These are phyloP conservation scores for Lachancea dasiensis DNA, from an alignment of 805 yeast genomes.

Conservation along the genomic window DNA sequence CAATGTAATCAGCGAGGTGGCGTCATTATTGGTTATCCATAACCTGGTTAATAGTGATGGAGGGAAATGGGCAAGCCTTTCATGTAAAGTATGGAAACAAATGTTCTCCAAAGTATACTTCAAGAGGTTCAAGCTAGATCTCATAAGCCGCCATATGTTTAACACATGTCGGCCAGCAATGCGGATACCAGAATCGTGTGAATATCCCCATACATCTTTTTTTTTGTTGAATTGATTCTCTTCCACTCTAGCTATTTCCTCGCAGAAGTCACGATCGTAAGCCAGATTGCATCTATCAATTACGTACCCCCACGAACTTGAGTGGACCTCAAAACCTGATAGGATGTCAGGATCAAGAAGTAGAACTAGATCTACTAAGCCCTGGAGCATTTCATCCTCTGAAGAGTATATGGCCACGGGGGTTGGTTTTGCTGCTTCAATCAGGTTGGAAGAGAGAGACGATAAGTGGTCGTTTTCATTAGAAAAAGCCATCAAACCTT, in stretches of 20 bases:
- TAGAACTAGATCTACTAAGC: slow-evolving; percentile 50
- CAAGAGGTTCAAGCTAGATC: slow-evolving; percentile 55
- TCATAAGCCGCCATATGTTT: slow-evolving; percentile 76
- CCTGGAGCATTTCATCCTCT: slow-evolving; percentile 57
- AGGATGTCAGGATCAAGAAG: slow-evolving; percentile 80
- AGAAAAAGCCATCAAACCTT: slow-evolving; percentile 35
- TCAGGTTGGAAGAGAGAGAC: slow-evolving; percentile 4
- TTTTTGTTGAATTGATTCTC: slow-evolving; percentile 44
- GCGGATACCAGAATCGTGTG: slow-evolving; percentile 63
- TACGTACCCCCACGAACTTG: slow-evolving; percentile 85
- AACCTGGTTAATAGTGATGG: slow-evolving; percentile 43
- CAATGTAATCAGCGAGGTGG: slow-evolving; percentile 35
- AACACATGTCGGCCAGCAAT: slow-evolving; percentile 79
- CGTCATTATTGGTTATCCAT: slow-evolving; percentile 30
- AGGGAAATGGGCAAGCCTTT: slow-evolving; percentile 58
- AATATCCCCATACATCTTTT: slow-evolving; percentile 74
- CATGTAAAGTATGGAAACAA: slow-evolving; percentile 59
- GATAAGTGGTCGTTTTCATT: slow-evolving; percentile 6
- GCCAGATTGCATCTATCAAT: slow-evolving; percentile 51
- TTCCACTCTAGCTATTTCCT: slow-evolving; percentile 55
- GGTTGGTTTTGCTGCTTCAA: slow-evolving; percentile 17
- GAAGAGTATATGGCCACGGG: slow-evolving; percentile 39
- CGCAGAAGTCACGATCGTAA: slow-evolving; percentile 48
- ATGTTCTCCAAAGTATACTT: slow-evolving; percentile 76
- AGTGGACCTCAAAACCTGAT: slow-evolving; percentile 77